A percentile compares a stretch with the other conserved stretches of the same genome.
Evolutionary conservation across 805 yeast species (phyloP).

Genomic region (Pichia exigua): DNA sequence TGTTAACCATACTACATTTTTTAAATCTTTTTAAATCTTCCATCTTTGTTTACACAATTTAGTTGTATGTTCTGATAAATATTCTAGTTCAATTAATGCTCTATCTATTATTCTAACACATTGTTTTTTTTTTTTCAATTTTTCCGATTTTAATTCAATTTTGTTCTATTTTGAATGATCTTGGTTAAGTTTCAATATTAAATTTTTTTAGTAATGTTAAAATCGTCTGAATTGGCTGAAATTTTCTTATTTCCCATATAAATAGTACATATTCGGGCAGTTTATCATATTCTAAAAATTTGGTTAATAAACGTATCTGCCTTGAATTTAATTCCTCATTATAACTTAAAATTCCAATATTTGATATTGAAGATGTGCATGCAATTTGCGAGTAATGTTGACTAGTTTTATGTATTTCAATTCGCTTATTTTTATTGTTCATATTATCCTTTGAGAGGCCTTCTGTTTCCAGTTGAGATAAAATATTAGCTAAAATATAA

Average conservation of each 20-base stretch:
- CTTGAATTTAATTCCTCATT: conserved; percentile 8
- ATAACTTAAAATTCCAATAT: conserved; percentile 6
- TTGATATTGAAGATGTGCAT: conserved; percentile 11
- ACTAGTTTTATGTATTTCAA: background rate
- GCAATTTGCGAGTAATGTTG: background rate
- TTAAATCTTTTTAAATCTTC: conserved; percentile 18
- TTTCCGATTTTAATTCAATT: background rate
- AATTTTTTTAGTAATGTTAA: conserved; percentile 13
- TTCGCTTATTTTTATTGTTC: background rate
- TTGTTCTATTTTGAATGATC: background rate
- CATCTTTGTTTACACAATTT: conserved; percentile 23
- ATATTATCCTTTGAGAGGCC: background rate
- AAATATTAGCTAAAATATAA: conserved; percentile 12
- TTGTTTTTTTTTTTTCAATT: conserved; percentile 6
- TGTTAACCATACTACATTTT: conserved; percentile 20
- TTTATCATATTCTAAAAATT: conserved; percentile 16
- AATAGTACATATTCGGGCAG: conserved; percentile 18
- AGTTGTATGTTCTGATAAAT: conserved; percentile 23
- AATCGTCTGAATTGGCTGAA: conserved; percentile 21
- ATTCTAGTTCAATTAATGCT: conserved; percentile 15
- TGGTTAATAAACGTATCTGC: conserved; percentile 17
- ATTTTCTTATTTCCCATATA: conserved; percentile 22
- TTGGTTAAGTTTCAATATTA: conserved; percentile 12
- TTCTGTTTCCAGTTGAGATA: conserved; percentile 6
- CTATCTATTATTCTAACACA: conserved; percentile 14